Conservation (phyloP, 2,329 filamentous ascomycete species). For the Talaromyces sp. region DNA sequence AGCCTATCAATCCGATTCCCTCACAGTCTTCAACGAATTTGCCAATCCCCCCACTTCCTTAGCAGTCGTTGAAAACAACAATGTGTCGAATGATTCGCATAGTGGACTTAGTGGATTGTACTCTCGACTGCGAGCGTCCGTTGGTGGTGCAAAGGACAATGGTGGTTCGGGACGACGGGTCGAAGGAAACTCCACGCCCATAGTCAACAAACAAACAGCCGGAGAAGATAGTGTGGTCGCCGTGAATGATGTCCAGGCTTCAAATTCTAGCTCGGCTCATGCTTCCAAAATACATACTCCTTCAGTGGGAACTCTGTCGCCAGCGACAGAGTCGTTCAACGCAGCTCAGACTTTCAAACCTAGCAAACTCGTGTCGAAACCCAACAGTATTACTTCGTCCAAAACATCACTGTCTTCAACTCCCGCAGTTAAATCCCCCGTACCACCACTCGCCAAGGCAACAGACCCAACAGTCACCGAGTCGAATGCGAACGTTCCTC, state of each 20-base stretch:
- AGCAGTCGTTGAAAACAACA: conserved; percentile 63
- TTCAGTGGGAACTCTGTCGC: conserved; percentile 29
- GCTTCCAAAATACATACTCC: conserved; percentile 39
- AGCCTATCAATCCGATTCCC: conserved; percentile 75
- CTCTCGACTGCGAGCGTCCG: conserved; percentile 75
- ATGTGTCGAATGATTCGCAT: conserved; percentile 65
- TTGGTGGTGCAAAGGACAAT: conserved; percentile 64
- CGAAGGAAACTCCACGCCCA: conserved; percentile 25
- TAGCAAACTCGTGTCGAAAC: conserved; percentile 41
- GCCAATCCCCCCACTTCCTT: conserved; percentile 62
- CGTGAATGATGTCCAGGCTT: conserved; percentile 25
- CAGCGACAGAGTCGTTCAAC: conserved; percentile 27
- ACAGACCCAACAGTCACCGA: conserved; percentile 48
- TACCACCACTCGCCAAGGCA: conserved; percentile 37
- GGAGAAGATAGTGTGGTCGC: conserved; percentile 17
- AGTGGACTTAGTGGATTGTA: conserved; percentile 88
- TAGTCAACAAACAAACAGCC: background rate
- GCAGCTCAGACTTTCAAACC: conserved; percentile 27
- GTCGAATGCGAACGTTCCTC: conserved; percentile 38
- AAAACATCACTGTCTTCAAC: conserved; percentile 30
- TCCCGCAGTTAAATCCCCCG: conserved; percentile 37
- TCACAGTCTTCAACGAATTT: conserved; percentile 95
- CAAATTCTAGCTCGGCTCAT: conserved; percentile 32
- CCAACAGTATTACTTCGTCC: conserved; percentile 42
- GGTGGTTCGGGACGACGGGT: conserved; percentile 30